A percentile compares a stretch with the other conserved stretches of the same genome.
Conservation (phyloP, 108 stramenopile genomes). For the Nitzschia putrida region DNA sequence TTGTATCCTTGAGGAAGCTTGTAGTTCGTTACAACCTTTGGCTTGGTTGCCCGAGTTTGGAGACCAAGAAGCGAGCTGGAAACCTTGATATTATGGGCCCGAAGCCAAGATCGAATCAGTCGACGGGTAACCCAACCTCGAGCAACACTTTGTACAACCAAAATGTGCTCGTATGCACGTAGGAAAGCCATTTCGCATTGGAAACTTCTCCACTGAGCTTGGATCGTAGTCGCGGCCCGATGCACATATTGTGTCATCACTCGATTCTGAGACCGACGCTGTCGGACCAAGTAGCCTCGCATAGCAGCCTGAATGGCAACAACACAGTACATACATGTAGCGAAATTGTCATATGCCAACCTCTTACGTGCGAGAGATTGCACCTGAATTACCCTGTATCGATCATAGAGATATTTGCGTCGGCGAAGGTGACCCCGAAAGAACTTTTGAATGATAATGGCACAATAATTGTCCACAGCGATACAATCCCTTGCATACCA, state of each 20-base stretch:
- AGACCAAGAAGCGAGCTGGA: not conserved
- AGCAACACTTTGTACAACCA: slow-evolving; percentile 65
- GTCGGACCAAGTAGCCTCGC: slow-evolving; percentile 51
- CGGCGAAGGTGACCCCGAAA: slow-evolving; percentile 43
- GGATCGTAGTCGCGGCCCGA: slow-evolving; percentile 59
- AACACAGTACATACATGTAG: slow-evolving; percentile 50
- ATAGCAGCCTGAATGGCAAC: slow-evolving; percentile 61
- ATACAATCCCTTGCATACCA: slow-evolving; percentile 83
- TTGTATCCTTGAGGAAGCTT: slow-evolving; percentile 1
- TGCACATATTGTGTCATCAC: slow-evolving; percentile 29
- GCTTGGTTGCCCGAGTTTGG: not conserved
- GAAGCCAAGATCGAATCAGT: slow-evolving; percentile 13
- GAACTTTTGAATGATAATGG: slow-evolving; percentile 60
- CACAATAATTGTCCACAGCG: slow-evolving; percentile 71
- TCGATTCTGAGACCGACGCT: slow-evolving; percentile 2
- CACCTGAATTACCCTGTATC: slow-evolving; percentile 53
- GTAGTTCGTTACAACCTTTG: not conserved
- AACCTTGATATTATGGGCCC: not conserved
- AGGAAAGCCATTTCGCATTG: slow-evolving; percentile 60
- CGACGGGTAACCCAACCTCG: slow-evolving; percentile 55
- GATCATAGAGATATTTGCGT: slow-evolving; percentile 42
- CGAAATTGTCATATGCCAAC: slow-evolving; percentile 44
- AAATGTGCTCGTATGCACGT: slow-evolving; percentile 55
- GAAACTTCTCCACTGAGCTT: slow-evolving; percentile 59
- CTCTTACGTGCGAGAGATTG: slow-evolving; percentile 55